Percentiles rank a stretch among this genome's conserved stretches.
Evolutionary conservation across 176 grass and related monocot species (phyloP).

Genomic region (Cenchrus fungigraminus): DNA sequence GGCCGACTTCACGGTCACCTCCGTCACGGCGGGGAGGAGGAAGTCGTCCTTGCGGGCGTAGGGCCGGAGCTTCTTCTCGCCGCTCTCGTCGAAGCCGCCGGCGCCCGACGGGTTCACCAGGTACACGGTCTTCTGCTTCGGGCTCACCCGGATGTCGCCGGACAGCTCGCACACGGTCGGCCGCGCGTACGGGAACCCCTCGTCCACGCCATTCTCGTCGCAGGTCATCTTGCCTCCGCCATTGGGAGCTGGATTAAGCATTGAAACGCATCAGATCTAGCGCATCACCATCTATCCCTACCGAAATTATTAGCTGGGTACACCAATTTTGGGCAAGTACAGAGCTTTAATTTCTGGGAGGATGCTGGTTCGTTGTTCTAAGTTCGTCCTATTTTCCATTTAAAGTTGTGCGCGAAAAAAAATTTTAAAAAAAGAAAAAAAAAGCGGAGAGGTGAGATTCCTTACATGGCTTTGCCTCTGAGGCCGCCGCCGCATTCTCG

Average conservation of each 20-base stretch:
- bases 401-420: slow-evolving; percentile 15
- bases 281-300: not conserved
- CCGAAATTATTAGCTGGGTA: slow-evolving; percentile 17
- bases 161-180: slow-evolving; percentile 62
- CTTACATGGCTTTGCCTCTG: slow-evolving; percentile 34
- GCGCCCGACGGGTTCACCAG: slow-evolving; percentile 46
- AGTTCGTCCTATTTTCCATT: slow-evolving; percentile 14
- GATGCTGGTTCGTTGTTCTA: not conserved
- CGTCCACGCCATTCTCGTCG: slow-evolving; percentile 61
- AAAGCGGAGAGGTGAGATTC: slow-evolving; percentile 6
- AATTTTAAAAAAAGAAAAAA: not conserved
- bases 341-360: slow-evolving; percentile 3
- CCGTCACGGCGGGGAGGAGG: slow-evolving; percentile 48
- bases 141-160: slow-evolving; percentile 63
- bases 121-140: slow-evolving; percentile 56
- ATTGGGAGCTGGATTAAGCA: not conserved
- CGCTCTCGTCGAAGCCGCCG: slow-evolving; percentile 37
- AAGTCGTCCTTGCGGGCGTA: slow-evolving; percentile 73
- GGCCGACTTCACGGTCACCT: slow-evolving; percentile 62
- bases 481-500: slow-evolving; percentile 17
- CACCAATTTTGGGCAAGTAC: slow-evolving; percentile 15
- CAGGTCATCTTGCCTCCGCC: slow-evolving; percentile 48
- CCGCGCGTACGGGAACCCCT: slow-evolving; percentile 68
- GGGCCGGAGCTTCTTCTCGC: slow-evolving; percentile 49
- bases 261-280: slow-evolving; percentile 33